These are phyloP conservation scores for Salisapilia sapeloensis DNA, from an alignment of 352 stramenopile species.

Conservation along the genomic window DNA sequence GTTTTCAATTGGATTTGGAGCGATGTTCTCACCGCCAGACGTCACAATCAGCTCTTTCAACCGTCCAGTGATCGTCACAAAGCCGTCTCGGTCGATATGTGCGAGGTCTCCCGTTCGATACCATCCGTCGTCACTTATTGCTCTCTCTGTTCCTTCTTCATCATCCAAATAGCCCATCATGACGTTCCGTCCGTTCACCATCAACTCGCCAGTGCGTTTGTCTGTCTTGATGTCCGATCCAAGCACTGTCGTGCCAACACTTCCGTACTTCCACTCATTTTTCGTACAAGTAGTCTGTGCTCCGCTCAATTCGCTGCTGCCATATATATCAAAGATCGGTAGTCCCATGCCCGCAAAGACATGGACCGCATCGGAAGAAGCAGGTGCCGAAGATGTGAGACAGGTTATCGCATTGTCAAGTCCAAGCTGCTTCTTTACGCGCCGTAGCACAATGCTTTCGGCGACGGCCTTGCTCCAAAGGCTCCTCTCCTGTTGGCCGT, in stretches of 20 bases:
- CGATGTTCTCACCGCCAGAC: slow-evolving; percentile 64
- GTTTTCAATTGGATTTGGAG: slow-evolving; percentile 40
- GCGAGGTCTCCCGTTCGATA: slow-evolving; percentile 51
- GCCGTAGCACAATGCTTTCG: slow-evolving; percentile 19
- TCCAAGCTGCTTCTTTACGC: slow-evolving; percentile 18
- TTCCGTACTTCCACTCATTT: slow-evolving; percentile 24
- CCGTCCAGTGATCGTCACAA: slow-evolving; percentile 54
- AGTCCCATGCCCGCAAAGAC: slow-evolving; percentile 73
- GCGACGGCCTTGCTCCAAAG: slow-evolving; percentile 26
- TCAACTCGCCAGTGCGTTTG: slow-evolving; percentile 9
- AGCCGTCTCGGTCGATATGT: slow-evolving; percentile 23
- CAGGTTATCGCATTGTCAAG: slow-evolving; percentile 19
- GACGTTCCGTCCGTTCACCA: slow-evolving; percentile 32
- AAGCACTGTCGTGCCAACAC: slow-evolving; percentile 11
- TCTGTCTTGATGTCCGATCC: slow-evolving; percentile 19
- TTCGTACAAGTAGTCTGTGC: slow-evolving; percentile 14
- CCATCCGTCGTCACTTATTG: slow-evolving; percentile 56
- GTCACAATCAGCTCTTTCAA: slow-evolving; percentile 77
- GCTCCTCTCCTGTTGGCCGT: slow-evolving; percentile 1
- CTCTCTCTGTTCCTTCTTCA: slow-evolving; percentile 20
- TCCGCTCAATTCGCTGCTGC: slow-evolving; percentile 47
- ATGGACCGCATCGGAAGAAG: slow-evolving; percentile 35
- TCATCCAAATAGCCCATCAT: slow-evolving; percentile 67
- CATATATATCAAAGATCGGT: slow-evolving; percentile 46
- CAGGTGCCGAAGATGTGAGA: slow-evolving; percentile 37